Evolutionary conservation across 1,284 basidiomycete species (phyloP), one percentile per base, ranked within the genome.

Genomic region (Microbotryum intermedium): DNA sequence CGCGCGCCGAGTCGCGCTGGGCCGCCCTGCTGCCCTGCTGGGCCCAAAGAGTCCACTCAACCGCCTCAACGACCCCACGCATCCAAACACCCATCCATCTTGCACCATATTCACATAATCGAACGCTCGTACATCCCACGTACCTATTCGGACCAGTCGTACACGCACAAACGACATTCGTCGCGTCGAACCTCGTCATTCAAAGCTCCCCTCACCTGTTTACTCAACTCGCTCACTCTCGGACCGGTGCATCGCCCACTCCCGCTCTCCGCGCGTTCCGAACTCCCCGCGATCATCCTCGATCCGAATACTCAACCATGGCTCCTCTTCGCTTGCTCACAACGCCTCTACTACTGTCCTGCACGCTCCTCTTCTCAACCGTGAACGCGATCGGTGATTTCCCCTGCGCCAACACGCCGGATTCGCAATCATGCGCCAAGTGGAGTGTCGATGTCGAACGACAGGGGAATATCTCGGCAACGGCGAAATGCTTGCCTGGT

Each of bases 381-480:
- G 64, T 57, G 18, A 25, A 46, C 21, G 66, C 66, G 43, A 66
- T 68, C 39, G 66, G 66, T 29, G 66, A 68, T 57, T 68, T 66
- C 57, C 66, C 64, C 20, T 68, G 66, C 49, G 30, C 46, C 11
- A 64, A 64, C 23, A 46, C 55, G 34, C 46, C 47, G 55, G 59
- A 57, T 39, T 28, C 61, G 6, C 58, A 62, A 50, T 61, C 61
- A 2, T 68, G 66, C 52, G 30, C 53, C 7, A 55, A 50, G 4
- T 68, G 66, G 66, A 47, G 34, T 23, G 42, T 29, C 28, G 58
- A 66, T 48, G 8, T 34, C 6, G 50, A 61, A 9, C 61, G 61
- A 0, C 66, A 68, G 54, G 64, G 64, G 23, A 45, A 39, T 26
- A 68, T 68, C 61, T 53, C 57, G 3, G 55, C 61, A 8, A 47